A percentile compares a stretch with the other conserved stretches of the same genome.
phyloP scores from a whole-genome alignment of 306 rosid species.

The Vachellia pachyceras region DNA sequence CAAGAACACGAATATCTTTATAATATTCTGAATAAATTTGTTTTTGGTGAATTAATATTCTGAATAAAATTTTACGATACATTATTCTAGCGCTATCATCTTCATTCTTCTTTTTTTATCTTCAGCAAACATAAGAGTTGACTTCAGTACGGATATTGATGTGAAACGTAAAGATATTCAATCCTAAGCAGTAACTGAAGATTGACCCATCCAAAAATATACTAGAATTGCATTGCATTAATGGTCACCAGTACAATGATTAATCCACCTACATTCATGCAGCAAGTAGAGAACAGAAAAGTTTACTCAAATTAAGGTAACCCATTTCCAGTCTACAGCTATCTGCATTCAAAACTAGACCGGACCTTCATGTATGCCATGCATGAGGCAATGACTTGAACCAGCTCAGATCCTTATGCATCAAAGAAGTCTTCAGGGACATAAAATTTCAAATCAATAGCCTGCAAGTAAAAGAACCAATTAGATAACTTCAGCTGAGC shows the following conservation, averaged over 20 bases:
- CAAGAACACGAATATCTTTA: neutral
- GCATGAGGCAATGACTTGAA: conserved; percentile 15
- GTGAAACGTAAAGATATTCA: neutral
- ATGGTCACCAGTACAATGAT: conserved; percentile 1
- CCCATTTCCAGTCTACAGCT: conserved; percentile 25
- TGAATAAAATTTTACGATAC: neutral
- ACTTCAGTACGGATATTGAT: neutral
- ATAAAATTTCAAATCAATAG: conserved; percentile 72
- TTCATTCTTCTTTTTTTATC: neutral
- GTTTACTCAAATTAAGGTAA: neutral
- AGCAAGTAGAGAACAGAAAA: conserved; percentile 5
- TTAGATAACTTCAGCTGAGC: conserved; percentile 13
- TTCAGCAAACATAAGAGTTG: neutral
- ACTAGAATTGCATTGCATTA: conserved; percentile 7
- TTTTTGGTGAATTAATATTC: too few relatives aligned
- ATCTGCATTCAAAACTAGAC: conserved; percentile 11
- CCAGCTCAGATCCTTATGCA: conserved; percentile 35
- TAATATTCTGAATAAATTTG: too few relatives aligned
- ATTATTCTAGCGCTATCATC: neutral
- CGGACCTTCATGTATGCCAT: neutral
- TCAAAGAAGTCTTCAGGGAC: conserved; percentile 77
- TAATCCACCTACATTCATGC: conserved; percentile 27
- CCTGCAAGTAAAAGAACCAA: conserved; percentile 67
- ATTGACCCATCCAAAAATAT: neutral
- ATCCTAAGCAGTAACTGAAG: neutral